Evolutionary conservation across 352 stramenopile species (phyloP).

Genomic region (Globisporangium alternatum): DNA sequence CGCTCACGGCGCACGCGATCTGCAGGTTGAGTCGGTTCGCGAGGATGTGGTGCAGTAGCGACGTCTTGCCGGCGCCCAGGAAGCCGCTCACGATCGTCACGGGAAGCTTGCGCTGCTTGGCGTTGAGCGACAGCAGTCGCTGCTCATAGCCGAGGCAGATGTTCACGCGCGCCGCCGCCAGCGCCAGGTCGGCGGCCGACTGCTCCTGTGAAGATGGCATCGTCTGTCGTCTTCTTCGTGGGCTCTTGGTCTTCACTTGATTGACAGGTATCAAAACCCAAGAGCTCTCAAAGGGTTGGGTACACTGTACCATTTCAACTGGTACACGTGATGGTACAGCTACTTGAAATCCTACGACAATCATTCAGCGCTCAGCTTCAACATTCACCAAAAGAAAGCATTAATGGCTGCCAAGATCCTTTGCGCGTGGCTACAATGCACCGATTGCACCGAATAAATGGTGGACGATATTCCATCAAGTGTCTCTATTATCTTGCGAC

Average conservation of each 20-base stretch:
- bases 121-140: conserved; percentile 50
- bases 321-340: not conserved
- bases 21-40: conserved; percentile 64
- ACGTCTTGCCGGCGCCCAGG: conserved; percentile 68
- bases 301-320: not conserved
- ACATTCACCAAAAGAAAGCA: not conserved
- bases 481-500: not conserved
- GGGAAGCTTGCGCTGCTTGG: conserved; percentile 39
- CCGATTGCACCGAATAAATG: not conserved
- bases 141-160: conserved; percentile 53
- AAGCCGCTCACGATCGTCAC: conserved; percentile 72
- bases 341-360: not conserved
- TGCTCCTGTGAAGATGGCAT: not conserved
- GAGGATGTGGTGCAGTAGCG: conserved; percentile 60
- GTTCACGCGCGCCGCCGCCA: conserved; percentile 52
- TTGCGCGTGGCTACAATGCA: not conserved
- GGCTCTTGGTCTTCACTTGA: not conserved
- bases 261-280: too few relatives aligned
- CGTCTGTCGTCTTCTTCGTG: not conserved
- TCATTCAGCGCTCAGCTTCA: not conserved
- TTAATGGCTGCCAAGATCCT: not conserved
- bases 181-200: conserved; percentile 26
- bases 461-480: not conserved
- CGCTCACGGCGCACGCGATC: conserved; percentile 65
- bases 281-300: too few relatives aligned